Evolutionary conservation across 345 rosid species (phyloP).

Genomic region (Ceriops tagal): DNA sequence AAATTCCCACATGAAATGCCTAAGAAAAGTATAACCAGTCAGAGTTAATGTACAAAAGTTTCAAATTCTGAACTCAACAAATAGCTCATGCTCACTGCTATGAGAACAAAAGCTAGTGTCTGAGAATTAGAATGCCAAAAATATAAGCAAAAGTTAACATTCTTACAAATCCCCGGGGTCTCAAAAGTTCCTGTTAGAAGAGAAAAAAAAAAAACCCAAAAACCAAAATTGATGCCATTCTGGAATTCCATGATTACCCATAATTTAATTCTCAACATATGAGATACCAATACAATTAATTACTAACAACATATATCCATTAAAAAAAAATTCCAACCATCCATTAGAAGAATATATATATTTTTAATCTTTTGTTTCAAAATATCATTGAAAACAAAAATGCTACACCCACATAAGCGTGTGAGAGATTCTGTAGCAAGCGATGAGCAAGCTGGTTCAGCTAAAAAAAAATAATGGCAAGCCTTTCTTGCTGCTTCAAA

Average conservation of each 20-base stretch:
- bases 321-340: not conserved
- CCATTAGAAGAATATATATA: not conserved
- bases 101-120: too few relatives aligned
- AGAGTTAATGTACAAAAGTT: not conserved
- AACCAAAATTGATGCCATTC: too few relatives aligned
- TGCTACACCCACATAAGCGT: not conserved
- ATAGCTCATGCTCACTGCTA: not conserved
- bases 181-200: too few relatives aligned
- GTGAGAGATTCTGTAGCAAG: not conserved
- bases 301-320: not conserved
- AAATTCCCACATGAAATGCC: slow-evolving; percentile 19
- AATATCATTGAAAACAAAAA: not conserved
- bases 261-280: too few relatives aligned
- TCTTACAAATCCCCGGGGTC: too few relatives aligned
- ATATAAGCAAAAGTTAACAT: not conserved
- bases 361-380: not conserved
- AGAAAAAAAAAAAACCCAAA: too few relatives aligned
- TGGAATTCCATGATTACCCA: too few relatives aligned
- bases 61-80: slow-evolving; percentile 4
- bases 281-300: too few relatives aligned
- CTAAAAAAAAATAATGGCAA: not conserved
- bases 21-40: slow-evolving; percentile 12
- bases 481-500: not conserved
- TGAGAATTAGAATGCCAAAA: not conserved
- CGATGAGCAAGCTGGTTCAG: not conserved